Base-by-base conservation (phyloP, 2,329 filamentous ascomycete species). In the Alternaria longipes region DNA sequence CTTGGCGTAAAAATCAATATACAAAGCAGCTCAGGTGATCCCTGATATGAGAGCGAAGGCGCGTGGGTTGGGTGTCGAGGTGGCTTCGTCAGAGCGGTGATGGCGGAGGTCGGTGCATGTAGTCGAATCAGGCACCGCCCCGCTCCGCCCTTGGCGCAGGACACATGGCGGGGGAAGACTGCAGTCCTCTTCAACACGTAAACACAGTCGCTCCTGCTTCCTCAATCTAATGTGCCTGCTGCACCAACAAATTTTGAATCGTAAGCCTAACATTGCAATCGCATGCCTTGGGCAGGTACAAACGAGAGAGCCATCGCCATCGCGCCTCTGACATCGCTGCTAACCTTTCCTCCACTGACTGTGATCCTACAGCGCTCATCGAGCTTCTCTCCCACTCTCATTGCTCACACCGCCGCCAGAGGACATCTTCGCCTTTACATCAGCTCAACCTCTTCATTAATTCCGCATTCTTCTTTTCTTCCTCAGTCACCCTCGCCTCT, bases 51-150 rank as follows among this genome's bases (percentile, higher is more conserved):
- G 62, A 54, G 54, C 51, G 47, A 50, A 69, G 65, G 62, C 55
- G 66, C 67, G 71, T 60, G 64, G 67, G 65, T 63, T 65, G 66
- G 67, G 46, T 62, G 66, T 60, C 52, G 64, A 53, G 59, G 66
- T 65, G 71, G 60, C 65, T 68, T 72, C 64, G 75, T 71, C 69
- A 74, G 66, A 67, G 71, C 66, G 66, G 72, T 73, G 72, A 74
- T 57, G 58, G 41, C 58, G 71, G 73, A 70, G 66, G 65, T 65
- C 68, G 70, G 68, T 67, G 56, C 66, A 65, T 64, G 66, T 72
- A 61, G 58, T 68, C 65, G 67, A 68, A 72, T 65, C 67, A 67
- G 56, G 62, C 64, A 61, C 63, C 61, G 60, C 68, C 69, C 72
- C 73, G 71, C 72, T 65, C 73, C 71, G 64, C 67, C 62, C 65